Conservation (phyloP, 768 basidiomycete genomes). For the Leucosporidium creatinivorum region DNA sequence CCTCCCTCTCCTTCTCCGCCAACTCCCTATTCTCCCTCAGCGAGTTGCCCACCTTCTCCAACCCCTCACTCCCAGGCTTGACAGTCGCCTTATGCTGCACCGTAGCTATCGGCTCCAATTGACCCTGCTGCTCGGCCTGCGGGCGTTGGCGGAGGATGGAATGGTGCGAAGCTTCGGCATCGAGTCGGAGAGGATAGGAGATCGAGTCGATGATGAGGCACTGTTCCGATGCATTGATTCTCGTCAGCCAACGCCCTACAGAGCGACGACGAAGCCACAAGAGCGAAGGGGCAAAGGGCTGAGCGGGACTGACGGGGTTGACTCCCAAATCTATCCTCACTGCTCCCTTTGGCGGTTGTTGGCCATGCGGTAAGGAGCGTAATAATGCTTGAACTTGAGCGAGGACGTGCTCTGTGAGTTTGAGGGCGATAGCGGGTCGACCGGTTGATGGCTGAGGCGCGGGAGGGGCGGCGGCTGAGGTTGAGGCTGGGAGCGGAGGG, state of each 20-base stretch:
- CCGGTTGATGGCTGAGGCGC: neutral
- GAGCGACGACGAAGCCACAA: neutral
- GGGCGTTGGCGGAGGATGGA: neutral
- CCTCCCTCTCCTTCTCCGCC: constrained; percentile 20
- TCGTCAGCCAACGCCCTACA: neutral
- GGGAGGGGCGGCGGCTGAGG: neutral
- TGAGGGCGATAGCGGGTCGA: constrained; percentile 18
- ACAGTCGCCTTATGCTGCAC: constrained; percentile 10
- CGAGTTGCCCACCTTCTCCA: constrained; percentile 6
- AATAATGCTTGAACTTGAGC: constrained; percentile 10
- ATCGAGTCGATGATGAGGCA: constrained; percentile 15
- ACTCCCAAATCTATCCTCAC: constrained; percentile 9
- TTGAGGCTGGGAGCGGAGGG: neutral
- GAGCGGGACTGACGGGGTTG: constrained; percentile 6
- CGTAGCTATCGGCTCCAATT: constrained; percentile 13
- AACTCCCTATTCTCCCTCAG: constrained; percentile 13
- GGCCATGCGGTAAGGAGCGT: neutral
- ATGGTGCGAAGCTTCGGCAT: constrained; percentile 17
- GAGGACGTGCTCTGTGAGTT: constrained; percentile 16
- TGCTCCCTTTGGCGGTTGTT: neutral
- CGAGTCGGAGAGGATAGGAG: constrained; percentile 11
- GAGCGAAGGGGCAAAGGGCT: neutral
- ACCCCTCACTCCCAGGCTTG: neutral
- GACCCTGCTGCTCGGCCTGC: constrained; percentile 1
- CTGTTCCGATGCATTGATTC: neutral